A percentile compares a stretch with the other conserved stretches of the same genome.
Conservation (phyloP, 1,284 basidiomycete genomes). For the Sphaerobolus stellatus region DNA sequence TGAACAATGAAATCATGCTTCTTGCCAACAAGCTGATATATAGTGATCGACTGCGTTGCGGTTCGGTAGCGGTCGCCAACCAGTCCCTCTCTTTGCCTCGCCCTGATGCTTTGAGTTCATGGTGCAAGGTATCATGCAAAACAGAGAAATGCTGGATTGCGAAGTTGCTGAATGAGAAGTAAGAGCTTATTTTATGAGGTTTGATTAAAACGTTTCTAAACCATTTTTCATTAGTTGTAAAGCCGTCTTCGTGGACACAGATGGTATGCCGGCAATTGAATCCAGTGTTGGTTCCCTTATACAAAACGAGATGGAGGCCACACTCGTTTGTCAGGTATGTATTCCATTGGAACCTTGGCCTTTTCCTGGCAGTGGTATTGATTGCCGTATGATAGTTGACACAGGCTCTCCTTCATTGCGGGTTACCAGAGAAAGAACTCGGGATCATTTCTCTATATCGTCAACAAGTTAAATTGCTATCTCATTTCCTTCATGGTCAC, state of each 20-base stretch:
- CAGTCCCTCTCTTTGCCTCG: conserved; percentile 58
- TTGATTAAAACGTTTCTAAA: not conserved
- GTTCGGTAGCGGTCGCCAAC: conserved; percentile 67
- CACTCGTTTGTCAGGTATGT: conserved; percentile 40
- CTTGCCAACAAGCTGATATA: conserved; percentile 93
- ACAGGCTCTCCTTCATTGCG: conserved; percentile 62
- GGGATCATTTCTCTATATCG: conserved; percentile 91
- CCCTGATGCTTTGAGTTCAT: conserved; percentile 36
- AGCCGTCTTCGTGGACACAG: conserved; percentile 93
- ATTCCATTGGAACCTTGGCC: not conserved
- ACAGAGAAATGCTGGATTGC: conserved; percentile 68
- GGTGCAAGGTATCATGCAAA: conserved; percentile 37
- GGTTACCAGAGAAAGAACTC: conserved; percentile 69
- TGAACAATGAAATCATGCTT: conserved; percentile 96
- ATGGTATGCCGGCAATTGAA: conserved; percentile 72
- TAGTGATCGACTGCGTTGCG: conserved; percentile 74
- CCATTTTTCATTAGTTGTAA: conserved; percentile 55
- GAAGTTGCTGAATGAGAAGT: conserved; percentile 65
- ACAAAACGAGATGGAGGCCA: conserved; percentile 84
- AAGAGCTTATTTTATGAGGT: conserved; percentile 19
- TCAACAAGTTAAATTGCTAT: conserved; percentile 89
- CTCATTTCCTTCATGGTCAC: conserved; percentile 51
- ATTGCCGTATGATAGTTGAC: conserved; percentile 61
- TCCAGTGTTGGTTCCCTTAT: conserved; percentile 84
- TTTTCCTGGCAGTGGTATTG: not conserved